Evolutionary conservation across 2,329 filamentous ascomycete genomes (phyloP), one percentile per base, ranked within the genome.

Genomic region (Calonectria pseudoturangicola): DNA sequence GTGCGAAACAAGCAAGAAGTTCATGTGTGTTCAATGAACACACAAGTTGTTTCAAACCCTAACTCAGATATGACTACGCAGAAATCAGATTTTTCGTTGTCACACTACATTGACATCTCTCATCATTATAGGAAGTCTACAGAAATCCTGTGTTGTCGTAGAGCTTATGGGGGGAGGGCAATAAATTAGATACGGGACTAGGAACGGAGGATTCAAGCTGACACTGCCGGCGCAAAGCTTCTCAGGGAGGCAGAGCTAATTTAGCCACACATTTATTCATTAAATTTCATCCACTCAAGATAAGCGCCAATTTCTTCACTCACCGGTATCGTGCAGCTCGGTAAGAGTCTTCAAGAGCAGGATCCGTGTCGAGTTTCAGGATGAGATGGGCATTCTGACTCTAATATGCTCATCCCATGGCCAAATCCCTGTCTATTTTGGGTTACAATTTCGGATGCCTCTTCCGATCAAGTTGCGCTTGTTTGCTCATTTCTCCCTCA

Each of bases 371-470:
- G 33, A 62, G 36, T 58, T 27, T 25, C n/a, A 41, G 43, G 43
- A 4, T n/a, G 10, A 13, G 30, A 33, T 36, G 25, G 13, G 41
- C 50, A 30, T 56, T 36, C 33, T 25, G 18, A 4, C 25, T 62
- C 45, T 66, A 77, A 68, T 69, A 67, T 74, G 54, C 28, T 39
- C 27, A 50, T 67, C 33, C 41, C 28, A 43, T 62, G 7, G 30
- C 43, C 41, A 60, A 48, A 60, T 68, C 76, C 77, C 62, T 76
- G 75, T 51, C 28, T n/a, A 39, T 62, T 70, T 47, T 25, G 60
- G 62, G 72, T 54, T 70, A 68, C 73, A 79, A 79, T 79, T 69
- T 79, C 78, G 77, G 78, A 72, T 65, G 66, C 45, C 50, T 70
- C 51, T 54, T 70, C 74, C 74, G 73, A 77, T 66, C 50, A 68